Conservation (phyloP, 257 asterid genomes). For the Henckelia pumila region DNA sequence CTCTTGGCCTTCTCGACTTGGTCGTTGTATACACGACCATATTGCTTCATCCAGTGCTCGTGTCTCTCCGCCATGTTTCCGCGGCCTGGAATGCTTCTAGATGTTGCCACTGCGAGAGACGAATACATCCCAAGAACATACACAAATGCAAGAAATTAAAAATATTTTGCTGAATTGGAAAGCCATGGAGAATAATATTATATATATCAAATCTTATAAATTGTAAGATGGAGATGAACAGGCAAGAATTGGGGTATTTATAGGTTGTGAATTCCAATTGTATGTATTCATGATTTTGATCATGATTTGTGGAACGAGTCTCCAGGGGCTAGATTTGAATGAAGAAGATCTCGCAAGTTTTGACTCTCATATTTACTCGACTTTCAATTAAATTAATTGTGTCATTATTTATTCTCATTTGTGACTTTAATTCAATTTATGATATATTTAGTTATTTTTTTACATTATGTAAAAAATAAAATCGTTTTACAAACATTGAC, state of each 20-base stretch:
- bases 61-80: constrained; percentile 18
- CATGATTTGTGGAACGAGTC: neutral
- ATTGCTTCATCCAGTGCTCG: constrained; percentile 26
- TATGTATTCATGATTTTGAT: neutral
- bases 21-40: constrained; percentile 24
- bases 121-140: constrained; percentile 9
- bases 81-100: constrained; percentile 6
- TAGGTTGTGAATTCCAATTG: neutral
- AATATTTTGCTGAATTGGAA: neutral
- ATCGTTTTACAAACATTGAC: no score
- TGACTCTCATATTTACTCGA: no score
- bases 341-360: neutral
- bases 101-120: constrained; percentile 6
- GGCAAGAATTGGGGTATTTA: neutral
- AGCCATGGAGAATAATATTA: neutral
- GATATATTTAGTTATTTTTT: no score
- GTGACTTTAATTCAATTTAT: no score
- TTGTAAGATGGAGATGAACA: neutral
- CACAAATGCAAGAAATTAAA: neutral
- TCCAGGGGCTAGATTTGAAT: neutral
- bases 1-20: constrained; percentile 21
- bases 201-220: no score
- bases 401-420: no score
- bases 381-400: no score
- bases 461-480: no score